These are phyloP conservation scores for Hericium erinaceus DNA, from an alignment of 768 basidiomycete species.

Conservation along the genomic window DNA sequence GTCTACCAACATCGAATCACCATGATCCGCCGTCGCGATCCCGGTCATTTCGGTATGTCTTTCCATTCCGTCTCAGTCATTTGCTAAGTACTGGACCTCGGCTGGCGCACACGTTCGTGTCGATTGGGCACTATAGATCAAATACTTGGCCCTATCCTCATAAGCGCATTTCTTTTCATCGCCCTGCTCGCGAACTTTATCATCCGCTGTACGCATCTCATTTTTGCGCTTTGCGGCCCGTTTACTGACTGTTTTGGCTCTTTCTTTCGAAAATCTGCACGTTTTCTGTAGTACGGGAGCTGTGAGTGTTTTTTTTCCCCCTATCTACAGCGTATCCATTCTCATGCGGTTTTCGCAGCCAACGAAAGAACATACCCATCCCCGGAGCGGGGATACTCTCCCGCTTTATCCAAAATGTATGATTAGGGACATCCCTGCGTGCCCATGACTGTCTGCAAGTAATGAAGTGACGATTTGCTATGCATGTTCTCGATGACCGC, in stretches of 20 bases:
- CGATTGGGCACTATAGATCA: slow-evolving; percentile 42
- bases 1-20: slow-evolving; percentile 85
- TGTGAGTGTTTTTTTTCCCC: too few relatives aligned
- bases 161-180: slow-evolving; percentile 76
- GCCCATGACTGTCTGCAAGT: too few relatives aligned
- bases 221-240: neutral
- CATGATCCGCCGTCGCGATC: slow-evolving; percentile 83
- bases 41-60: slow-evolving; percentile 73
- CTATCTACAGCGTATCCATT: neutral
- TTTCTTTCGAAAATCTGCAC: neutral
- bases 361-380: slow-evolving; percentile 9
- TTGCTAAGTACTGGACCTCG: too few relatives aligned
- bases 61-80: too few relatives aligned
- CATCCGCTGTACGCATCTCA: slow-evolving; percentile 50
- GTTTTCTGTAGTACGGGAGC: slow-evolving; percentile 10
- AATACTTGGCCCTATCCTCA: slow-evolving; percentile 71
- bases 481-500: too few relatives aligned
- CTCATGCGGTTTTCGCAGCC: slow-evolving; percentile 1
- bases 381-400: slow-evolving; percentile 3
- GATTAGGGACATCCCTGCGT: neutral
- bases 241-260: neutral
- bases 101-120: neutral
- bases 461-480: too few relatives aligned
- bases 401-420: neutral
- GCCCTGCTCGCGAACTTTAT: slow-evolving; percentile 86